Conservation (phyloP, 1,284 basidiomycete species). For the Melampsora larici-populina region DNA sequence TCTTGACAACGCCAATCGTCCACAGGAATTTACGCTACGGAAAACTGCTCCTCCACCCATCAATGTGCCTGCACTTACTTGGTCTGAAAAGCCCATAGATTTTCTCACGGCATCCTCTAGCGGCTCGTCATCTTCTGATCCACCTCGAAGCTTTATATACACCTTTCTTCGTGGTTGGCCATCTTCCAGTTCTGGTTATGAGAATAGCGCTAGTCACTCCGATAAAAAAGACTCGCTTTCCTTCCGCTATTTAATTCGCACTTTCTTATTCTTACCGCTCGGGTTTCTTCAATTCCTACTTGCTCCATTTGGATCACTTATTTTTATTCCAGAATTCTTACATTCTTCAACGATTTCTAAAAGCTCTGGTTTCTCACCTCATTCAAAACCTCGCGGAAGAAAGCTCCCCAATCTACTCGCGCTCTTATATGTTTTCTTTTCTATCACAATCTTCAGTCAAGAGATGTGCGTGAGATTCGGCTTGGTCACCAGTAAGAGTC, state of each 20-base stretch:
- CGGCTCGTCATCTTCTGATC: neutral
- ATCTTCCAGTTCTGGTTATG: neutral
- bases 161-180: neutral
- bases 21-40: neutral
- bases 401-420: neutral
- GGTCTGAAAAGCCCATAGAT: constrained; percentile 5
- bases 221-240: neutral
- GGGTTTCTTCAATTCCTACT: neutral
- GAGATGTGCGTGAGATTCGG: neutral
- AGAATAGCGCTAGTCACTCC: neutral
- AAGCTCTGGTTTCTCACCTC: neutral
- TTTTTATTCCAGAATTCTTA: neutral
- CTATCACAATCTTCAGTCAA: constrained; percentile 2
- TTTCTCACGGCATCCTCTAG: neutral
- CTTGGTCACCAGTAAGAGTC: neutral
- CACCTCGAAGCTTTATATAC: neutral
- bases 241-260: neutral
- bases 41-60: neutral
- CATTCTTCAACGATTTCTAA: neutral
- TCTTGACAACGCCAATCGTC: neutral
- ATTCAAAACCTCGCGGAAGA: constrained; percentile 5
- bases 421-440: neutral
- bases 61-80: neutral
- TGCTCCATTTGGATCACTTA: neutral
- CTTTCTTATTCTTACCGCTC: neutral